phyloP scores from a whole-genome alignment of 371 early-diverging fungal species.

The Circinella minor region DNA sequence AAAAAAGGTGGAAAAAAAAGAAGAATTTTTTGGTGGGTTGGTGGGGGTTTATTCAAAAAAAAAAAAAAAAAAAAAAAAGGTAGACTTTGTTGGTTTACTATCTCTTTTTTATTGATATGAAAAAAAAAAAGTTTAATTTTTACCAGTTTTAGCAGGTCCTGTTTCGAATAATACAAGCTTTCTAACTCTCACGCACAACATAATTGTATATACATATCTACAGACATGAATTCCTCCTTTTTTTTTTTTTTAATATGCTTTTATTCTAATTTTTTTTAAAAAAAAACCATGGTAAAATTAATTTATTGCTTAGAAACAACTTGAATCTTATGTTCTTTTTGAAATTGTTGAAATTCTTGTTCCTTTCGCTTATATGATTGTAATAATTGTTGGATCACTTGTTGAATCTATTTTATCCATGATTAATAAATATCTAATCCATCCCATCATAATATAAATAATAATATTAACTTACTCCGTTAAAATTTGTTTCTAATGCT shows the following conservation, averaged over 20 bases:
- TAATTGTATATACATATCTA: too few relatives aligned
- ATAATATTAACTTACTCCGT: constrained; percentile 65
- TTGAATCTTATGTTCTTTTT: constrained; percentile 82
- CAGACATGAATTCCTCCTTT: too few relatives aligned
- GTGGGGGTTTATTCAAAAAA: too few relatives aligned
- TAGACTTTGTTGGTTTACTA: too few relatives aligned
- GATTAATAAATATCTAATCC: neutral
- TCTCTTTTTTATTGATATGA: too few relatives aligned
- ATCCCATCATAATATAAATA: neutral
- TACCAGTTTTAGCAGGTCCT: too few relatives aligned
- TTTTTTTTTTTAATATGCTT: too few relatives aligned
- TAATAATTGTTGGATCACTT: constrained; percentile 76
- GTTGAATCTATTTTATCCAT: constrained; percentile 62
- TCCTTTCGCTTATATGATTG: constrained; percentile 88
- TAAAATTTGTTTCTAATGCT: constrained; percentile 84
- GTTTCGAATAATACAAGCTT: too few relatives aligned
- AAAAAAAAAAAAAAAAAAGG: neutral
- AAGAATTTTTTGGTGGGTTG: too few relatives aligned
- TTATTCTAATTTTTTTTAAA: too few relatives aligned
- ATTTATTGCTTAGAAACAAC: constrained; percentile 59
- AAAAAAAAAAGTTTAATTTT: too few relatives aligned
- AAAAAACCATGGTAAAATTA: neutral
- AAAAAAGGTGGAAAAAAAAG: neutral
- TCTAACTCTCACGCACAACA: too few relatives aligned
- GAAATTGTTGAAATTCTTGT: constrained; percentile 84